Base-by-base conservation (phyloP, 2,329 filamentous ascomycete species). In the Verticillium klebahnii region DNA sequence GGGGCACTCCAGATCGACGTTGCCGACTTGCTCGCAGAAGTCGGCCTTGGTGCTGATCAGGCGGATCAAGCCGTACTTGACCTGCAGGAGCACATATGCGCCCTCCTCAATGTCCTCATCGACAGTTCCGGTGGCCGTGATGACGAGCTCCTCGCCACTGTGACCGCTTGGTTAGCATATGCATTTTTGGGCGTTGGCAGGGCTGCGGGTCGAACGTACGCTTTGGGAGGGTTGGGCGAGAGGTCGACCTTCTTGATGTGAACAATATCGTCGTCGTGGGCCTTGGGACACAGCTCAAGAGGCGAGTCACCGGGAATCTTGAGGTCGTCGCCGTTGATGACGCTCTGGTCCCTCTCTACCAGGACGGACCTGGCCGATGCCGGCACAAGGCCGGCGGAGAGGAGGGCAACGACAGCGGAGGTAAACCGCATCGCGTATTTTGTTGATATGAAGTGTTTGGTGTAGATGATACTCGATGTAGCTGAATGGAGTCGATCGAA, bases 61-160 rank as follows among this genome's bases (percentile, higher is more conserved):
- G 61, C 88, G 91, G 75, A 99, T 97, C 67, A 97, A 82, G 64
- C 94, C 94, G 76, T 96, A 97, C 80, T 97, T 97, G 78, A 99
- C 94, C 67, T 88, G 85, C 50, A 99, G 75, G 57, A 89, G 82
- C 65, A 97, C 89, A 69, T 91, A 92, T 63, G 94, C 92, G 62
- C 92, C 94, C 62, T 92, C 74, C 61, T 87, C 84, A 66, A 99
- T 87, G 59, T 82, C 77, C 71, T 96, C 78, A 68, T 83, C 84
- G 66, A 98, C 84, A n/a, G 80, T 85, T 62, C 94, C 95, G 36
- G 79, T 82, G 56, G 93, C 95, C 66, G 86, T 86, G 79, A 99
- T 96, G 63, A 83, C 81, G 60, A 99, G 88, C 23, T 85, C 85
- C 69, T 87, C 68, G 70, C 94, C 95, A 73, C 95, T 98, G 57